Conservation (phyloP, 768 basidiomycete species). For the Lentinula aciculospora region DNA sequence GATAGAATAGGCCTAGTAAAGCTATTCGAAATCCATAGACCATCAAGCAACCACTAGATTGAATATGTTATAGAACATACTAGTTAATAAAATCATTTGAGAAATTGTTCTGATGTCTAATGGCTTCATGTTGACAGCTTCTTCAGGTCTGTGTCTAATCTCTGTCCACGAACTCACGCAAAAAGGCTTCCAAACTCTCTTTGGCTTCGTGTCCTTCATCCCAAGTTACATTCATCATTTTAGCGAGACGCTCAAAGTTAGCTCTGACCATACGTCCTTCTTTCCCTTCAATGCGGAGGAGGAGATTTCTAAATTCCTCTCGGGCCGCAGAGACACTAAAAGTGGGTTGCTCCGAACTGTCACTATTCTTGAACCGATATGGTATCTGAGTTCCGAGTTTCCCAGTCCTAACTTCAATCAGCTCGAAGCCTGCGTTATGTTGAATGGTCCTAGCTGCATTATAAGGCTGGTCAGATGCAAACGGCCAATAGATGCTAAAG, state of each 20-base stretch:
- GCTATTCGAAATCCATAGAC: too few relatives aligned
- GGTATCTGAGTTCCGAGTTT: not conserved
- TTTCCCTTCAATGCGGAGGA: not conserved
- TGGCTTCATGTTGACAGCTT: too few relatives aligned
- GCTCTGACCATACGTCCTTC: not conserved
- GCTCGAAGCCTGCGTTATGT: slow-evolving; percentile 5
- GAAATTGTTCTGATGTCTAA: too few relatives aligned
- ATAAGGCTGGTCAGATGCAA: slow-evolving; percentile 1
- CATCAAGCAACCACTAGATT: too few relatives aligned
- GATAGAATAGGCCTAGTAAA: too few relatives aligned
- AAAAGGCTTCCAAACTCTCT: not conserved
- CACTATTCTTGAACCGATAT: not conserved
- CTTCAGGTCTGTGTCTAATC: too few relatives aligned
- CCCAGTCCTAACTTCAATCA: slow-evolving; percentile 4
- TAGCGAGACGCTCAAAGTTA: not conserved
- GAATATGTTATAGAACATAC: too few relatives aligned
- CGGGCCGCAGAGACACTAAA: not conserved
- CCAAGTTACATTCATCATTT: not conserved
- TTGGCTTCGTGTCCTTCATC: not conserved
- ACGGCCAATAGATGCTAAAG: slow-evolving; percentile 4
- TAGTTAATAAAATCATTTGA: too few relatives aligned
- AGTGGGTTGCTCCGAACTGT: not conserved
- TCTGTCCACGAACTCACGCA: not conserved
- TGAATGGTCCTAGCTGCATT: not conserved
- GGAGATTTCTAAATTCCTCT: not conserved